A percentile compares a stretch with the other conserved stretches of the same genome.
Evolutionary conservation across 1,284 basidiomycete species (phyloP).

Genomic region (Porodaedalea pini): DNA sequence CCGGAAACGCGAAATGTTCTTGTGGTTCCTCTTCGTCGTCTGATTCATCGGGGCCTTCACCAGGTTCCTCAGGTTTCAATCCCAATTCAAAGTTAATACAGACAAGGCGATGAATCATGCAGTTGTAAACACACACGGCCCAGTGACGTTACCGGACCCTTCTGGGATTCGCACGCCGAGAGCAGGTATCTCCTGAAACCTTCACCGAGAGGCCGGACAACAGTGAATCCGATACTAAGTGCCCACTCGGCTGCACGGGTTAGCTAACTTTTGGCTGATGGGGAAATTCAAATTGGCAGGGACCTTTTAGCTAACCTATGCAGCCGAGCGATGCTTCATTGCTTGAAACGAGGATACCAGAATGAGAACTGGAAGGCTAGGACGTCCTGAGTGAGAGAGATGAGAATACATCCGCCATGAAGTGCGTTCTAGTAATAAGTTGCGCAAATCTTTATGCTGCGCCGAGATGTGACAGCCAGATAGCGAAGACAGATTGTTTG

Average conservation of each 20-base stretch:
- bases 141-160: constrained; percentile 75
- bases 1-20: constrained; percentile 63
- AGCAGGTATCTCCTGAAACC: constrained; percentile 75
- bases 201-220: constrained; percentile 67
- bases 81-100: background rate
- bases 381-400: constrained; percentile 47
- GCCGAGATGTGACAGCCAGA: too few relatives aligned
- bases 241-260: too few relatives aligned
- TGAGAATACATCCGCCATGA: constrained; percentile 45
- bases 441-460: too few relatives aligned
- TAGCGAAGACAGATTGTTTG: too few relatives aligned
- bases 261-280: too few relatives aligned
- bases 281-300: too few relatives aligned
- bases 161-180: constrained; percentile 75
- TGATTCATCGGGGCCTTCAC: constrained; percentile 39
- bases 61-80: background rate
- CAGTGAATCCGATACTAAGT: constrained; percentile 75
- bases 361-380: constrained; percentile 81
- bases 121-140: constrained; percentile 50
- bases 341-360: constrained; percentile 81
- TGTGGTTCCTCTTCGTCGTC: constrained; percentile 33
- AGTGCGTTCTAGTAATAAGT: too few relatives aligned
- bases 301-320: too few relatives aligned
- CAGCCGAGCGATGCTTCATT: too few relatives aligned
- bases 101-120: background rate